Percentiles rank a stretch among this genome's conserved stretches.
Evolutionary conservation across 805 yeast species (phyloP).

Genomic region (Zygoascus bituminiphila): DNA sequence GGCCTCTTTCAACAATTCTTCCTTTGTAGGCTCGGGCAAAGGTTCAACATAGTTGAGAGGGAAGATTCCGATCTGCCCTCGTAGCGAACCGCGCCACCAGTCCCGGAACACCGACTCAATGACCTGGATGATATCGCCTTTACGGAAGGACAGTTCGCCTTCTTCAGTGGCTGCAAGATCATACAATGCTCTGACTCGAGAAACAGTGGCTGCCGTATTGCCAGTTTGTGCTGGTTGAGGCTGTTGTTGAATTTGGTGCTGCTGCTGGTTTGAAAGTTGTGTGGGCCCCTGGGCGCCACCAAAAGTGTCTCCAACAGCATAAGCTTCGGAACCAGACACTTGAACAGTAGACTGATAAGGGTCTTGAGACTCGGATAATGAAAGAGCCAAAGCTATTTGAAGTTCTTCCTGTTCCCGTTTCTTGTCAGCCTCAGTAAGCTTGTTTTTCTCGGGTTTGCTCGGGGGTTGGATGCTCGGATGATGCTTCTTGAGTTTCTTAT

Average conservation of each 20-base stretch:
- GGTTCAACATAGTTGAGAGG: slow-evolving; percentile 89
- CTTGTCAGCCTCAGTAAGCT: slow-evolving; percentile 38
- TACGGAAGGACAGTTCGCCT: slow-evolving; percentile 78
- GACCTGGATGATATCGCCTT: slow-evolving; percentile 83
- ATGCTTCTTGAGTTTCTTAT: slow-evolving; percentile 38
- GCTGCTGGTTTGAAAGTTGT: slow-evolving; percentile 19
- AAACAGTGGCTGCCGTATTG: slow-evolving; percentile 34
- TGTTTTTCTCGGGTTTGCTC: slow-evolving; percentile 49
- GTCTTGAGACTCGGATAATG: slow-evolving; percentile 51
- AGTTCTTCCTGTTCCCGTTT: slow-evolving; percentile 70
- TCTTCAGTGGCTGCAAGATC: slow-evolving; percentile 71
- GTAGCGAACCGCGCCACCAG: slow-evolving; percentile 90
- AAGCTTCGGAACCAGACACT: slow-evolving; percentile 14
- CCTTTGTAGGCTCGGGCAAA: slow-evolving; percentile 53
- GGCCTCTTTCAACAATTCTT: slow-evolving; percentile 46
- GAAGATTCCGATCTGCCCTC: slow-evolving; percentile 78
- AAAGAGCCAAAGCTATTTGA: slow-evolving; percentile 63
- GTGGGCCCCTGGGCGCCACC: slow-evolving; percentile 6
- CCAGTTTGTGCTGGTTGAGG: slow-evolving; percentile 13
- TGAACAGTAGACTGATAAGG: slow-evolving; percentile 8
- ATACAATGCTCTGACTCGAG: slow-evolving; percentile 76
- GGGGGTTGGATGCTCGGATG: slow-evolving; percentile 40
- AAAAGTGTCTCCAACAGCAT: neutral
- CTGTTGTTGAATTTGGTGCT: slow-evolving; percentile 15
- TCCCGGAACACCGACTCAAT: slow-evolving; percentile 82